phyloP scores from a whole-genome alignment of 2,329 filamentous ascomycete species.

The Alternaria ethzedia region DNA sequence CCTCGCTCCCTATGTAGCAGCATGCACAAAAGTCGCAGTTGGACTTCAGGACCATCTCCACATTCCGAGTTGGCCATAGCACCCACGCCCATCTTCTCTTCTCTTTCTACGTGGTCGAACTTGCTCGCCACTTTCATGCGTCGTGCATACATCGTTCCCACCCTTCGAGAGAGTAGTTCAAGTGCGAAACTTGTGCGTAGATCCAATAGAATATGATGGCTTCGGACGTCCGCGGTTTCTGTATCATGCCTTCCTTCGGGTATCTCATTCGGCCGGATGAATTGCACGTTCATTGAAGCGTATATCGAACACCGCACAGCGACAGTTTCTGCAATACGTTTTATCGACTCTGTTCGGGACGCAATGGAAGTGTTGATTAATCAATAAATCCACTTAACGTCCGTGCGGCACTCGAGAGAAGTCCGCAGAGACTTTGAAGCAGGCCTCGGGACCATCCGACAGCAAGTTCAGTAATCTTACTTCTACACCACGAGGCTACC shows the following conservation, averaged over 20 bases:
- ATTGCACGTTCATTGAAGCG: not conserved
- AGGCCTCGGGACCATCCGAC: not conserved
- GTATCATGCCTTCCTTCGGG: not conserved
- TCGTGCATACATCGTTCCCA: not conserved
- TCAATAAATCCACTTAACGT: not conserved
- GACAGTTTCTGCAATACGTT: not conserved
- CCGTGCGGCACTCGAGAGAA: not conserved
- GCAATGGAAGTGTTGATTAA: not conserved
- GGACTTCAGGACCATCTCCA: not conserved
- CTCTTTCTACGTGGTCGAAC: not conserved
- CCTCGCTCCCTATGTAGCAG: not conserved
- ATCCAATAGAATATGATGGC: not conserved
- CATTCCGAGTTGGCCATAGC: not conserved
- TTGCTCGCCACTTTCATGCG: not conserved
- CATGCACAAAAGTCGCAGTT: not conserved
- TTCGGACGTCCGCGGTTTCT: not conserved
- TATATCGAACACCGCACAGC: not conserved
- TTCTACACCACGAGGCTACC: not conserved
- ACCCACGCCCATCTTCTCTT: not conserved
- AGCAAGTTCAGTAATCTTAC: not conserved
- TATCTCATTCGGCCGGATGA: not conserved
- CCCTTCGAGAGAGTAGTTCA: not conserved
- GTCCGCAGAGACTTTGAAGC: not conserved
- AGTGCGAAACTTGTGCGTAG: not conserved
- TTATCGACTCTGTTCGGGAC: not conserved